phyloP scores from a whole-genome alignment of 2,329 filamentous ascomycete genomes.

The Fusarium napiforme region DNA sequence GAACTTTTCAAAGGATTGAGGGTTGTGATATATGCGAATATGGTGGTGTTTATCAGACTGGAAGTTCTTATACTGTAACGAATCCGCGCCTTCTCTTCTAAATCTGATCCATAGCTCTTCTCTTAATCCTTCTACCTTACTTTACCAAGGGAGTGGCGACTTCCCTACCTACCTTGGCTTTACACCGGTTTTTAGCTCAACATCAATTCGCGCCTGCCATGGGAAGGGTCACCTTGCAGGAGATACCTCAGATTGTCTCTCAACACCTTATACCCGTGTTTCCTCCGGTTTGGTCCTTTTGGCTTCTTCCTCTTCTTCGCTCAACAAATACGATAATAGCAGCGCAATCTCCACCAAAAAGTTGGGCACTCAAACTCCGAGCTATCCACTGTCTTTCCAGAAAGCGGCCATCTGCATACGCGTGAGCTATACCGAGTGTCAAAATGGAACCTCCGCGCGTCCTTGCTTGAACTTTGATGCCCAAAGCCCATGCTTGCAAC shows the following conservation, averaged over 20 bases:
- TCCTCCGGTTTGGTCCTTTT: neutral
- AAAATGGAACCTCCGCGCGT: conserved; percentile 8
- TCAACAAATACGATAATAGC: conserved; percentile 11
- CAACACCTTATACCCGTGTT: neutral
- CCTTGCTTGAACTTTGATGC: neutral
- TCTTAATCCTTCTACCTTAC: neutral
- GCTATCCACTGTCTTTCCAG: conserved; percentile 12
- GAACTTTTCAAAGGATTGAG: conserved; percentile 12
- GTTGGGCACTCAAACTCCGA: conserved; percentile 1
- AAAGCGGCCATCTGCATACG: conserved; percentile 26
- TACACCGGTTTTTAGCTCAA: neutral
- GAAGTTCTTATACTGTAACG: conserved; percentile 21
- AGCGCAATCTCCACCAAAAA: conserved; percentile 23
- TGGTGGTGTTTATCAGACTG: conserved; percentile 1
- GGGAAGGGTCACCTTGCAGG: neutral
- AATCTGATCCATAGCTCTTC: neutral
- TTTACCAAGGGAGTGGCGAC: neutral
- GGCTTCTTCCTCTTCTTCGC: neutral
- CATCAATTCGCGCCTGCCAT: neutral
- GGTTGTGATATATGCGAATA: conserved; percentile 29
- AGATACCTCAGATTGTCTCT: neutral
- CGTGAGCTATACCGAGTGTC: neutral
- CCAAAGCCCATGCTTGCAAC: neutral
- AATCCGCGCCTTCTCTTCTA: conserved; percentile 11
- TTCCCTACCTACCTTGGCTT: neutral